Percentiles rank a stretch among this genome's conserved stretches.
phyloP scores from a whole-genome alignment of 2,329 filamentous ascomycete genomes.

The Botrytis tulipae region DNA sequence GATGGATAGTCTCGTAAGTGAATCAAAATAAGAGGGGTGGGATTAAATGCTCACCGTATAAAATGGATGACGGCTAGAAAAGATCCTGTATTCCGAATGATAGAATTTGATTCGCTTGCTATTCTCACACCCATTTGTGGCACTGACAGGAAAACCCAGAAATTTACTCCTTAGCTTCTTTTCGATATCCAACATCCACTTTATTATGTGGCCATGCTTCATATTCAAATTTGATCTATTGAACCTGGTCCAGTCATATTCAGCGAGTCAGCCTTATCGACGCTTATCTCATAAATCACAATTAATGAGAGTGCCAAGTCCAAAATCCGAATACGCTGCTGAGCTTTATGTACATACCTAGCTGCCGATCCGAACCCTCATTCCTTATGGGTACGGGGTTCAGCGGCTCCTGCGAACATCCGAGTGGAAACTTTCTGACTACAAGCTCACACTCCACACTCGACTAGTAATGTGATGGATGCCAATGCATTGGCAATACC shows the following conservation, averaged over 20 bases:
- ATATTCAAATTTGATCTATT: background rate
- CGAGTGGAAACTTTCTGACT: background rate
- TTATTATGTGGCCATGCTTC: background rate
- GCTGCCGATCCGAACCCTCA: background rate
- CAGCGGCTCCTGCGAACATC: background rate
- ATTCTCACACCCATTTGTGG: background rate
- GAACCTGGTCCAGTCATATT: background rate
- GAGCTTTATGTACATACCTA: background rate
- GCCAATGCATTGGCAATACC: background rate
- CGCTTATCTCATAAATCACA: background rate
- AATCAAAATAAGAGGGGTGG: background rate
- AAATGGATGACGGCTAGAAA: background rate
- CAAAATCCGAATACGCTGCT: background rate
- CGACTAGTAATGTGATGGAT: background rate
- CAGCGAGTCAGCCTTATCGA: background rate
- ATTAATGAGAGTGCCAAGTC: background rate
- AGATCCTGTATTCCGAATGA: slow-evolving; percentile 5
- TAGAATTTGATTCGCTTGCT: background rate
- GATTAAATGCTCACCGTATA: accelerated
- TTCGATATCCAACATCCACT: background rate
- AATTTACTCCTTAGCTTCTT: background rate
- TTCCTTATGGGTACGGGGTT: background rate
- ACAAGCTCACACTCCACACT: background rate
- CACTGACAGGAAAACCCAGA: background rate
- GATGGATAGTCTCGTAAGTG: background rate